phyloP scores from a whole-genome alignment of 345 rosid species.

The Streptanthus diversifolius region DNA sequence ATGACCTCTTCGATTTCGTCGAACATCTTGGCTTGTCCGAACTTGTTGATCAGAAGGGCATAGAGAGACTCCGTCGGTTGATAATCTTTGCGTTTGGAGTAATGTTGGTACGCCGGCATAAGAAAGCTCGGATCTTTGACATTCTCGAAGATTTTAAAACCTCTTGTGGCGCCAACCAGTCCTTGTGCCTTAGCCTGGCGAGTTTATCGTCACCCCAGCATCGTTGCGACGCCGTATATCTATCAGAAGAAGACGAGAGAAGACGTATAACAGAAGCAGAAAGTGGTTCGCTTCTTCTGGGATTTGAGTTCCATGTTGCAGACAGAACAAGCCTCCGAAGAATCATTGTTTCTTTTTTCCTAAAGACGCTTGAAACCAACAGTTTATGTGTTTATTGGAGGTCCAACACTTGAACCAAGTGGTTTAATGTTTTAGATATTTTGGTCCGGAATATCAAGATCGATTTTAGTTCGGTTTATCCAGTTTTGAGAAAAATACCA shows the following conservation, averaged over 20 bases:
- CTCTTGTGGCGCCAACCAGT: constrained; percentile 79
- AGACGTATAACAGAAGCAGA: constrained; percentile 4
- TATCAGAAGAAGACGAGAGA: constrained; percentile 18
- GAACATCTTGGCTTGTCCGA: constrained; percentile 54
- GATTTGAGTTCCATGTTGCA: constrained; percentile 9
- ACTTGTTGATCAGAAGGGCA: constrained; percentile 50
- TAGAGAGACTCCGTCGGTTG: constrained; percentile 70
- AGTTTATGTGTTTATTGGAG: not conserved
- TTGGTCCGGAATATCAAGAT: not conserved
- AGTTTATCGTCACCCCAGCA: constrained; percentile 21
- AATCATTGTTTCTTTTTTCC: constrained; percentile 16
- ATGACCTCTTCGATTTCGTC: constrained; percentile 63
- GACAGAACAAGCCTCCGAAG: constrained; percentile 21
- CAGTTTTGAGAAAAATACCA: not conserved
- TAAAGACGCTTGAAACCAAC: not conserved
- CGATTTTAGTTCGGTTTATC: not conserved
- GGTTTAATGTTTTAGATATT: not conserved
- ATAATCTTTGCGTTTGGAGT: constrained; percentile 66
- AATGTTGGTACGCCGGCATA: constrained; percentile 48
- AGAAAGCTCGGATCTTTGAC: constrained; percentile 52
- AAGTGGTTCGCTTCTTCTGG: not conserved
- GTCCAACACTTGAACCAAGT: not conserved
- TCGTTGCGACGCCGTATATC: constrained; percentile 3
- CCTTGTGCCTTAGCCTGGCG: constrained; percentile 57
- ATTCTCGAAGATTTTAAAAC: constrained; percentile 49